phyloP scores from a whole-genome alignment of 1,284 basidiomycete genomes.

The Gymnopus androsaceus region DNA sequence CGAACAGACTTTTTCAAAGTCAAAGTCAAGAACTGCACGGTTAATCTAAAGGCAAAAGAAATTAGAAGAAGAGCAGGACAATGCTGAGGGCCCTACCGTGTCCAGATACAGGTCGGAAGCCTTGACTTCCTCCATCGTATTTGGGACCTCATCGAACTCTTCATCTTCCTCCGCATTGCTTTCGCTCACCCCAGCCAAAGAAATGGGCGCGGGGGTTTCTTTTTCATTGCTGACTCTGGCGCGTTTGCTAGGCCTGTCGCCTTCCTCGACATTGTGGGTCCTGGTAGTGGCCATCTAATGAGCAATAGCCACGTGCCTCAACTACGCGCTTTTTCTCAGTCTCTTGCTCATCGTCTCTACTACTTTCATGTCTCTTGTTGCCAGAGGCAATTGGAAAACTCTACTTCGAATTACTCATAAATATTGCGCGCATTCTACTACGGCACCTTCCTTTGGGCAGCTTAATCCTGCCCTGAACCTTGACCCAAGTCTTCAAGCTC shows the following conservation, averaged over 20 bases:
- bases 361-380: slow-evolving; percentile 18
- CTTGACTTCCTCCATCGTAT: slow-evolving; percentile 12
- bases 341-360: no score
- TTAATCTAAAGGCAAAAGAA: slow-evolving; percentile 66
- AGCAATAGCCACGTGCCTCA: slow-evolving; percentile 10
- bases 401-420: not conserved
- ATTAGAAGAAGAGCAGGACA: slow-evolving; percentile 12
- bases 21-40: slow-evolving; percentile 90
- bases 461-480: slow-evolving; percentile 56
- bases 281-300: slow-evolving; percentile 20
- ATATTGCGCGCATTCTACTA: slow-evolving; percentile 22
- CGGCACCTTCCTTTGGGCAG: slow-evolving; percentile 21
- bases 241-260: slow-evolving; percentile 16
- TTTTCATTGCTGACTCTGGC: slow-evolving; percentile 1
- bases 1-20: slow-evolving; percentile 98
- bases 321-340: not conserved
- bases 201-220: not conserved
- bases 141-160: slow-evolving; percentile 13
- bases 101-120: slow-evolving; percentile 93
- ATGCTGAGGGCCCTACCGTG: slow-evolving; percentile 62
- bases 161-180: slow-evolving; percentile 10
- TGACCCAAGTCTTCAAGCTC: slow-evolving; percentile 60
- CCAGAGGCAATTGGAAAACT: not conserved
- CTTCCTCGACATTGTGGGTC: slow-evolving; percentile 8
- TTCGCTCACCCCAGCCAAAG: not conserved